phyloP scores from a whole-genome alignment of 495 filamentous ascomycete species.

The Penicillium goetzii region DNA sequence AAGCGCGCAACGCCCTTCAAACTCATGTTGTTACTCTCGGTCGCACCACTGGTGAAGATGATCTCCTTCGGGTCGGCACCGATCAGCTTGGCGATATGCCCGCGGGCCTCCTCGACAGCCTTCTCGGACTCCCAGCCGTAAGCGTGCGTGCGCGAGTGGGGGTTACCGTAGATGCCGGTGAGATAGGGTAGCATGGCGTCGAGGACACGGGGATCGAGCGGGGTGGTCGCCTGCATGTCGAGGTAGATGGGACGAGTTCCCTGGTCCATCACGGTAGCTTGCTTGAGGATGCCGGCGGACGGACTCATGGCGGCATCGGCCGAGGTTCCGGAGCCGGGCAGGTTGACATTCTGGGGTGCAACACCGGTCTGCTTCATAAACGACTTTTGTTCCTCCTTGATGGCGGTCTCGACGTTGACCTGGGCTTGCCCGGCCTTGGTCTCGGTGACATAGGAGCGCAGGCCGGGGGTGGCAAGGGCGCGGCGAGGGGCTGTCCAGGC shows the following conservation, averaged over 20 bases:
- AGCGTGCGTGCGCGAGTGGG: constrained; percentile 95
- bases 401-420: constrained; percentile 79
- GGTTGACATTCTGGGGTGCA: constrained; percentile 52
- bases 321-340: constrained; percentile 62
- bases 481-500: constrained; percentile 51
- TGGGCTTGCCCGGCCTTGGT: constrained; percentile 78
- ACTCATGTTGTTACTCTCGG: constrained; percentile 99
- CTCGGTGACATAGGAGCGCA: constrained; percentile 75
- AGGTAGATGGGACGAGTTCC: constrained; percentile 94
- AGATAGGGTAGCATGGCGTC: constrained; percentile 97
- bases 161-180: constrained; percentile 94
- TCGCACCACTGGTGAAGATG: constrained; percentile 96
- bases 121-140: constrained; percentile 99
- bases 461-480: constrained; percentile 39
- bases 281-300: constrained; percentile 84
- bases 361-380: constrained; percentile 74
- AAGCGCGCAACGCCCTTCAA: constrained; percentile 97
- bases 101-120: constrained; percentile 82
- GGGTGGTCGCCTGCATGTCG: constrained; percentile 99
- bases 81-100: constrained; percentile 81
- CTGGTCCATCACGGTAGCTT: constrained; percentile 91
- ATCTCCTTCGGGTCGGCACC: constrained; percentile 97
- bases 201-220: constrained; percentile 88
- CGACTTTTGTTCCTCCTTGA: constrained; percentile 79
- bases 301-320: constrained; percentile 77